Conservation (phyloP, 495 filamentous ascomycete genomes). For the Talaromyces ruber region DNA sequence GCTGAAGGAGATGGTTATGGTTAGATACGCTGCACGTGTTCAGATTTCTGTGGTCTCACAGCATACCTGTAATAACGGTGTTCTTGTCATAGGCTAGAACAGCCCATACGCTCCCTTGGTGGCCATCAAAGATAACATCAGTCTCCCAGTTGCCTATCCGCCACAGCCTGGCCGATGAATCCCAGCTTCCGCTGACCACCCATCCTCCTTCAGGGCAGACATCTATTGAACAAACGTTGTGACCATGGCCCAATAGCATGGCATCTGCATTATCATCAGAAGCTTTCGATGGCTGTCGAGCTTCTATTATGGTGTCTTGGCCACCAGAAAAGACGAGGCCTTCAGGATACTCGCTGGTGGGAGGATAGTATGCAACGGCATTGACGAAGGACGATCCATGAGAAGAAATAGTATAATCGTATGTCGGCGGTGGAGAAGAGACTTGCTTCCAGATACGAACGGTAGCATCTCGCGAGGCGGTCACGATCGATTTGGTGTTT, state of each 20-base stretch:
- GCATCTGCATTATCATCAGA: conserved; percentile 71
- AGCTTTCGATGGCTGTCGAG: conserved; percentile 57
- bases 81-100: conserved; percentile 75
- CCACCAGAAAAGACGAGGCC: conserved; percentile 83
- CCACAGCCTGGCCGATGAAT: conserved; percentile 77
- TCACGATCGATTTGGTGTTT: conserved; percentile 59
- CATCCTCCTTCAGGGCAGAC: conserved; percentile 57
- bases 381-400: conserved; percentile 81
- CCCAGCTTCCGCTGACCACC: conserved; percentile 94
- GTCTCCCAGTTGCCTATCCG: conserved; percentile 66
- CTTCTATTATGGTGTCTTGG: conserved; percentile 87
- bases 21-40: neutral
- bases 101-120: conserved; percentile 80
- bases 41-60: neutral
- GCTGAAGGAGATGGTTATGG: conserved; percentile 25
- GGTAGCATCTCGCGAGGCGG: conserved; percentile 84
- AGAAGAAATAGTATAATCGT: conserved; percentile 65
- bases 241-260: conserved; percentile 73
- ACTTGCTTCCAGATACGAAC: conserved; percentile 78
- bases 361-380: conserved; percentile 65
- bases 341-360: conserved; percentile 60
- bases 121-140: conserved; percentile 60
- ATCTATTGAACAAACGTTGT: conserved; percentile 84
- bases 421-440: conserved; percentile 55
- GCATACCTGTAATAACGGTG: conserved; percentile 70